phyloP scores from a whole-genome alignment of 1,139 yeast species.

The Tardiomyces depauwii region DNA sequence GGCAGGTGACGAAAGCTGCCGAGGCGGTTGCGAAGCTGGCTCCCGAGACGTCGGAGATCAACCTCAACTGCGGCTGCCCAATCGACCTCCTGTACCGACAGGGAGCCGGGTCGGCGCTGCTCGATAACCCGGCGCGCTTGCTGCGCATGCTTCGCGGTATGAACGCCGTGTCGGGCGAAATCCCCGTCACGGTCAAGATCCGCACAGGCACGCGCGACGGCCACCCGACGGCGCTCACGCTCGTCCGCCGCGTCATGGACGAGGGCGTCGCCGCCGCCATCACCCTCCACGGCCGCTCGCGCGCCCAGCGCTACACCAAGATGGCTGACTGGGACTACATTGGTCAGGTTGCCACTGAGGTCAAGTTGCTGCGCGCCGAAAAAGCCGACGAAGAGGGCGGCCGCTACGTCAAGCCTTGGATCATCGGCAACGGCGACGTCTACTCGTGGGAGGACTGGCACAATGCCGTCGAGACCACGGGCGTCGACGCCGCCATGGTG shows the following conservation, averaged over 20 bases:
- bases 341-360: conserved; percentile 56
- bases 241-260: conserved; percentile 57
- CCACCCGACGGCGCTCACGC: conserved; percentile 72
- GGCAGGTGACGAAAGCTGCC: conserved; percentile 90
- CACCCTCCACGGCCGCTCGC: conserved; percentile 89
- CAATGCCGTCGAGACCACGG: conserved; percentile 52
- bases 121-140: conserved; percentile 81
- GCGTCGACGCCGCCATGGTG: conserved; percentile 90
- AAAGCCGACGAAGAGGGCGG: conserved; percentile 25
- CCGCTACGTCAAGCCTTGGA: conserved; percentile 33
- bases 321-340: conserved; percentile 93
- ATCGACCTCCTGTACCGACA: conserved; percentile 83
- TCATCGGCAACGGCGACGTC: conserved; percentile 88
- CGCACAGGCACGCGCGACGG: conserved; percentile 85
- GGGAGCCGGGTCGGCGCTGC: conserved; percentile 91
- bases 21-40: conserved; percentile 56
- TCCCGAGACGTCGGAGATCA: conserved; percentile 55
- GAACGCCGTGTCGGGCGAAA: conserved; percentile 79
- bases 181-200: conserved; percentile 85
- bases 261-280: conserved; percentile 85
- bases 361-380: conserved; percentile 40
- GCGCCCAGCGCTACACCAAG: conserved; percentile 88
- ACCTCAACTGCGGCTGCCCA: conserved; percentile 95
- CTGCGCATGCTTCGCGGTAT: conserved; percentile 73
- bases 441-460: conserved; percentile 86